A percentile compares a stretch with the other conserved stretches of the same genome.
Evolutionary conservation across 495 filamentous ascomycete species (phyloP).

Genomic region (Acidomyces sp.): DNA sequence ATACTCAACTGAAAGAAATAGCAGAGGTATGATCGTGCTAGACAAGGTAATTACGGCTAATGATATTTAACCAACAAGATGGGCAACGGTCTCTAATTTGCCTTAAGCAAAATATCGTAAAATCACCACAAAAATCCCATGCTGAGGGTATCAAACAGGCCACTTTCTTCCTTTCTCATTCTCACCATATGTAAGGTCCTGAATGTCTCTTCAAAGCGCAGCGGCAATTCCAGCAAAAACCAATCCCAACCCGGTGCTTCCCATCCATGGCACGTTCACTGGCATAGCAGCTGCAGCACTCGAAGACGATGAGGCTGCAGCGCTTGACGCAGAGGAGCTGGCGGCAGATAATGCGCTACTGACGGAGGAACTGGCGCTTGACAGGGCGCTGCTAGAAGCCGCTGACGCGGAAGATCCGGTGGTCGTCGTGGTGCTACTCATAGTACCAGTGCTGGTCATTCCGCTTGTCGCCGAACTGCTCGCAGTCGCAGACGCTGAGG

Average conservation of each 20-base stretch:
- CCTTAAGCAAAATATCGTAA: too few species aligned
- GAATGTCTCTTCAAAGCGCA: slow-evolving; percentile 20
- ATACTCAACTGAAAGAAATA: too few species aligned
- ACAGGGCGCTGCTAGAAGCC: not conserved
- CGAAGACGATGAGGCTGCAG: slow-evolving; percentile 3
- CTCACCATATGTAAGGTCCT: too few species aligned
- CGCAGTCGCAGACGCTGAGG: slow-evolving; percentile 4
- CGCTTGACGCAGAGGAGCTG: not conserved
- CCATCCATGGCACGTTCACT: not conserved
- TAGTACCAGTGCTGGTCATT: slow-evolving; percentile 4
- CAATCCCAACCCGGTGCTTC: slow-evolving; percentile 17
- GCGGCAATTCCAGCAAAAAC: slow-evolving; percentile 20
- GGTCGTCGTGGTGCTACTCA: slow-evolving; percentile 6
- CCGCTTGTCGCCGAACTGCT: not conserved
- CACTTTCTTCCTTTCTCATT: too few species aligned
- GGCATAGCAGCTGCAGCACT: slow-evolving; percentile 1
- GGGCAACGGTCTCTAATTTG: too few species aligned
- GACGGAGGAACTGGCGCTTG: not conserved
- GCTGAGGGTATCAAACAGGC: too few species aligned
- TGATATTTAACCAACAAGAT: too few species aligned
- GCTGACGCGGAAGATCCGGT: slow-evolving; percentile 6
- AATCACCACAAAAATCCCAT: too few species aligned
- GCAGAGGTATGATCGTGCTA: too few species aligned
- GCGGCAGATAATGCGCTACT: not conserved
- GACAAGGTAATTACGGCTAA: too few species aligned